A percentile compares a stretch with the other conserved stretches of the same genome.
These are phyloP conservation scores for Arthrobotrys megalospora DNA, from an alignment of 2,329 filamentous ascomycete genomes.

Conservation along the genomic window DNA sequence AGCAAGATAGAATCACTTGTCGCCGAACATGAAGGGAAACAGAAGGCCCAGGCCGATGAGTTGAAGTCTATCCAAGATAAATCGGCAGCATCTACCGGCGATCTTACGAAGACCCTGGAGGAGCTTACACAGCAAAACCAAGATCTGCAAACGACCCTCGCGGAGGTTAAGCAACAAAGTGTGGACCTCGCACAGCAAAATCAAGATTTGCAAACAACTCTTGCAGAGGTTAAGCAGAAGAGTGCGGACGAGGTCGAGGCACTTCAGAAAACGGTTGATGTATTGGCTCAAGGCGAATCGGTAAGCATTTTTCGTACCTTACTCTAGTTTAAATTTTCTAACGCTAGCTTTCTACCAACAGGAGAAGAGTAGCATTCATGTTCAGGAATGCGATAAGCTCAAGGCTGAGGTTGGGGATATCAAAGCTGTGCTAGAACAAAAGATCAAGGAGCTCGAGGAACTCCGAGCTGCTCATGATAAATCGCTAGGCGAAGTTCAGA, in stretches of 20 bases:
- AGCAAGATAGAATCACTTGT: constrained; percentile 39
- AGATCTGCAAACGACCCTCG: constrained; percentile 38
- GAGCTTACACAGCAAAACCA: constrained; percentile 53
- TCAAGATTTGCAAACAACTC: constrained; percentile 37
- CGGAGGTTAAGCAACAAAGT: constrained; percentile 35
- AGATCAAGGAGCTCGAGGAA: constrained; percentile 44
- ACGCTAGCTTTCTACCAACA: constrained; percentile 8
- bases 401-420: constrained; percentile 36
- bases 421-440: constrained; percentile 30
- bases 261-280: constrained; percentile 43
- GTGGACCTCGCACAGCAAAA: constrained; percentile 45
- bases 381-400: constrained; percentile 49
- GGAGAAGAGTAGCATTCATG: constrained; percentile 38
- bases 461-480: constrained; percentile 26
- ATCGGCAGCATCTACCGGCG: constrained; percentile 34
- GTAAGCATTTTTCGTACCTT: constrained; percentile 16
- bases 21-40: constrained; percentile 44
- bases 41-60: constrained; percentile 35
- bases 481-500: constrained; percentile 16
- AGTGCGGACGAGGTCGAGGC: constrained; percentile 33
- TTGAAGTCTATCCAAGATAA: constrained; percentile 48
- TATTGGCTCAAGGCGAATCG: constrained; percentile 47
- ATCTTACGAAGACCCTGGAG: constrained; percentile 31
- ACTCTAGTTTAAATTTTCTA: neutral
- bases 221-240: constrained; percentile 43